Evolutionary conservation across 139 green algal species (phyloP), one percentile per base, ranked within the genome.

Genomic region (Volvox africanus): DNA sequence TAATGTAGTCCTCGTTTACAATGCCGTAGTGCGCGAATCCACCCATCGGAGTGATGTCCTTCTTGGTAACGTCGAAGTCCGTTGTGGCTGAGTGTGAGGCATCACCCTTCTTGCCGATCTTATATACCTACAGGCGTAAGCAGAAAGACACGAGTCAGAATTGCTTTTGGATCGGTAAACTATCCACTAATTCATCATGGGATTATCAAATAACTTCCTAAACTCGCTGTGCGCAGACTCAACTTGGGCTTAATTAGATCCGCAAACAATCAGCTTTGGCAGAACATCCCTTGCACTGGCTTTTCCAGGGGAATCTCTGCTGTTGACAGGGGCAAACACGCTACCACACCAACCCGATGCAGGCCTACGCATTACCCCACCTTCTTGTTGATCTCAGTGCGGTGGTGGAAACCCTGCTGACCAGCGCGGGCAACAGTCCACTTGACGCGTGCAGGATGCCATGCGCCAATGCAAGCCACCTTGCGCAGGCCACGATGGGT

Each of bases 361-460:
- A n/a, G n/a, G n/a, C n/a, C n/a, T n/a, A n/a, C n/a, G n/a, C n/a
- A n/a, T n/a, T n/a, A n/a, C n/a, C 80, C 0, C 80, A 99, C 94
- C 98, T 99, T 99, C 98, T 99, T 99, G 98, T 99, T 99, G 94
- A 99, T 98, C 96, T 99, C 98, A 0, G 98, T 99, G 85, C 98
- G 96, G 96, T 99, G 98, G 95, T 99, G 97, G 95, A 99, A 99
- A 85, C 98, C 98, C 92, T 97, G 91, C 97, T 99, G 98, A 95
- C 98, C 98, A 19, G 97, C 95, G 78, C 98, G 97, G 24, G 98
- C 97, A 80, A 99, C 98, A 33, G 97, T 99, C 98, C 97, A 99
- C 83, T 95, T 95, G 87, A 99, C 98, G 82, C 98, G 97, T 67
- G 98, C 97, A 80, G 98, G 98, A 94, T 99, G 98, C 98, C 98